phyloP scores from a whole-genome alignment of 345 rosid genomes.

The Theobroma cacao region DNA sequence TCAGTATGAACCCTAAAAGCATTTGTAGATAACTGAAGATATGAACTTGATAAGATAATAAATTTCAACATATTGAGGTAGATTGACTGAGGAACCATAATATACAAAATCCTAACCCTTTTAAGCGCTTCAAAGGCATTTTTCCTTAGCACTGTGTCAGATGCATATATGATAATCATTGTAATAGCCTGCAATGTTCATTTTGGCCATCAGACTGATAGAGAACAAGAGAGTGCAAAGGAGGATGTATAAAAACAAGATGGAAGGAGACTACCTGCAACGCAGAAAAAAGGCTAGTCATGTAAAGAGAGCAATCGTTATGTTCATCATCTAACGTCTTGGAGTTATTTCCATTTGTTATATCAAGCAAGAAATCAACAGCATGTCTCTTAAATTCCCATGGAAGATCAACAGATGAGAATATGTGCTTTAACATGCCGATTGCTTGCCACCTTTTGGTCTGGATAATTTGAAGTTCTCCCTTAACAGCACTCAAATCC shows the following conservation, averaged over 20 bases:
- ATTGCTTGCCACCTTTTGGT: conserved; percentile 74
- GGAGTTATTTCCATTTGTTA: conserved; percentile 42
- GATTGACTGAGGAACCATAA: neutral
- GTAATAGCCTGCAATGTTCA: conserved; percentile 50
- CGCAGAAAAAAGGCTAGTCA: conserved; percentile 59
- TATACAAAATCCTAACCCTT: conserved; percentile 44
- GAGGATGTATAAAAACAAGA: conserved; percentile 7
- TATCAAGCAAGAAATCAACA: conserved; percentile 60
- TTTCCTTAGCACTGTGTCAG: conserved; percentile 54
- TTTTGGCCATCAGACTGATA: conserved; percentile 10
- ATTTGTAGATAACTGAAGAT: neutral
- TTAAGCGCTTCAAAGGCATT: conserved; percentile 71
- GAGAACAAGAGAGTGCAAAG: conserved; percentile 10
- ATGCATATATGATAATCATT: conserved; percentile 49
- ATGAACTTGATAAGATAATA: neutral
- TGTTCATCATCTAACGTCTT: conserved; percentile 30
- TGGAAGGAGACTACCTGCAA: conserved; percentile 53
- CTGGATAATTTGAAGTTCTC: conserved; percentile 54
- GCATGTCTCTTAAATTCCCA: conserved; percentile 73
- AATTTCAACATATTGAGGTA: neutral
- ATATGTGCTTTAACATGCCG: conserved; percentile 67
- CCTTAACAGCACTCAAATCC: conserved; percentile 36
- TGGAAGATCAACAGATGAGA: conserved; percentile 48
- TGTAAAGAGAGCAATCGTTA: conserved; percentile 47
- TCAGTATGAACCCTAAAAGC: neutral